Base-by-base conservation (phyloP, 2,329 filamentous ascomycete genomes). In the Chalara sp. region DNA sequence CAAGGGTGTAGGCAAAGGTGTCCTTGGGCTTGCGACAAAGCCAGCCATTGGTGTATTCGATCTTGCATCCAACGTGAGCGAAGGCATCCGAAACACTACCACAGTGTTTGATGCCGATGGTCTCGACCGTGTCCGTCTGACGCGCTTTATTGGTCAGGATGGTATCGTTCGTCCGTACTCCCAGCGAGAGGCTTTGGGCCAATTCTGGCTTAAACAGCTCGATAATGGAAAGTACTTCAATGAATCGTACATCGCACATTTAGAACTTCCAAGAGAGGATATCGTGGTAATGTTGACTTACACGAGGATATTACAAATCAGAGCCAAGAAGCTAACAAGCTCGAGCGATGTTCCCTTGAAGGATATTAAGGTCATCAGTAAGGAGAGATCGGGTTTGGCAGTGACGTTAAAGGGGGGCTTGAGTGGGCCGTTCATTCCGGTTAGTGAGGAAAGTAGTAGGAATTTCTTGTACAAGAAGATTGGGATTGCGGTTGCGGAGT, bases 171-270 rank as follows among this genome's bases (percentile, higher is more conserved):
- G 92, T 3, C 91, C 93, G 0, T 99, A 96, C 74, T 91, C 85
- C 50, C 88, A 95, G 65, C 88, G 93, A 44, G 93, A 99, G 74
- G 91, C 93, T 0, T 82, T 99, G 3, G 93, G 93, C 1, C 93
- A 99, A 68, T 96, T 89, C 74, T 99, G 93, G 95, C 83, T 99
- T 57, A 99, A 99, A 76, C 95, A 96, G 53, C 83, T 95, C 8
- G 93, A 99, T 70, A 93, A 96, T 58, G 93, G 93, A 55, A 93
- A 91, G 68, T 97, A 92, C 75, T 99, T 99, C 79, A 86, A 95
- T 70, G 93, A 99, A 69, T 81, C 89, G 65, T 99, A 99, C 72
- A 93, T 99, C 67, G 95, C 91, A 5, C 95, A 99, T 66, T 76
- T 99, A 5, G 92, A 99, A 69, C 79, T 99, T 30, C 87, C 89